Percentiles rank a stretch among this genome's conserved stretches.
Evolutionary conservation across 306 rosid genomes (phyloP).

Genomic region (Rubus idaeus): DNA sequence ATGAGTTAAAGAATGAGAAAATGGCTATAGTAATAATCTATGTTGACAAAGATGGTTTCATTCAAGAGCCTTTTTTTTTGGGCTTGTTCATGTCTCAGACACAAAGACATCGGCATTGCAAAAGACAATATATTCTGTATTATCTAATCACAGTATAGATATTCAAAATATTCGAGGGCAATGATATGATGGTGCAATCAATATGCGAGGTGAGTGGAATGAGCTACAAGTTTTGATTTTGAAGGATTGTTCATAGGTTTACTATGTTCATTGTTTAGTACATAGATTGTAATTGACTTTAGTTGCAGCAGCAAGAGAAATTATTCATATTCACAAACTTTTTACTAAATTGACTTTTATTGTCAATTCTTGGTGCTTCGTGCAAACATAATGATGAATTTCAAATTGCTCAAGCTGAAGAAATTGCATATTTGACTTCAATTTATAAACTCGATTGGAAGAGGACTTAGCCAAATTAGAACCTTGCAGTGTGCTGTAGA

Average conservation of each 20-base stretch:
- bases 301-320: not conserved
- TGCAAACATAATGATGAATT: not conserved
- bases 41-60: slow-evolving; percentile 2
- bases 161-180: not conserved
- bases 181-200: not conserved
- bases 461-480: not conserved
- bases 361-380: not conserved
- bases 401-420: not conserved
- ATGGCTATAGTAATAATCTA: not conserved
- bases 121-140: not conserved
- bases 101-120: not conserved
- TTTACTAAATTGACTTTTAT: not conserved
- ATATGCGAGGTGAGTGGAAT: slow-evolving; percentile 11
- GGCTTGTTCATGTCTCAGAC: not conserved
- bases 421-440: not conserved
- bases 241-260: not conserved
- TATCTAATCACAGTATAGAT: not conserved
- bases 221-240: not conserved
- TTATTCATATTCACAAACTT: not conserved
- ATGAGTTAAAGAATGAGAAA: not conserved
- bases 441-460: not conserved
- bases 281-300: not conserved
- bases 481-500: not conserved
- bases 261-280: slow-evolving; percentile 2
- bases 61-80: not conserved